Conservation (phyloP, 1,139 yeast species). For the Yamadazyma atlantica region DNA sequence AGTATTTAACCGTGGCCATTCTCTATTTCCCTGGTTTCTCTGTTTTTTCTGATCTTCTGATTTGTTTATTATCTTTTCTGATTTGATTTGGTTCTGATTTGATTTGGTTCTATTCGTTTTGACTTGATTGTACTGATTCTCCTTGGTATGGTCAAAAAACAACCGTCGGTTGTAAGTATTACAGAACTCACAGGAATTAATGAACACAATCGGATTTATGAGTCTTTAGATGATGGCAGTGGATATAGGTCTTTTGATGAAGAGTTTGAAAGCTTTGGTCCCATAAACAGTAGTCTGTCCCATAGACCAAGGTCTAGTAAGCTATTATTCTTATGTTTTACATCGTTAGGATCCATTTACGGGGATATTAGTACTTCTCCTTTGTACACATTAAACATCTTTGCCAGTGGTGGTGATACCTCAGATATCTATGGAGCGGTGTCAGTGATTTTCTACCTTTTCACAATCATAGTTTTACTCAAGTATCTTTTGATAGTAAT, state of each 20-base stretch:
- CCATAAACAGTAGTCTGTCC: background rate
- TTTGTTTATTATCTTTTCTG: background rate
- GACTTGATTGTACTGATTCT: background rate
- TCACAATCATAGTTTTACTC: conserved; percentile 51
- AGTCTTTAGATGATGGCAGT: background rate
- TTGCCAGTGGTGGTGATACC: conserved; percentile 29
- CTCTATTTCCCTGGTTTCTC: no score
- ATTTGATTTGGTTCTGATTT: background rate
- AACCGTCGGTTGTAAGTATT: conserved; percentile 1
- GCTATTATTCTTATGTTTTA: conserved; percentile 4
- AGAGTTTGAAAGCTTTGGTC: background rate
- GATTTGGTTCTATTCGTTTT: background rate
- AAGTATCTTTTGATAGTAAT: conserved; percentile 53
- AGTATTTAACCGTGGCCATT: no score
- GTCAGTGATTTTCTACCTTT: conserved; percentile 54
- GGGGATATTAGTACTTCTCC: conserved; percentile 67
- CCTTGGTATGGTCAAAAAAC: conserved; percentile 1
- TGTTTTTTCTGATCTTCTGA: background rate
- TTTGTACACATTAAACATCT: conserved; percentile 49
- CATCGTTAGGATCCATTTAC: conserved; percentile 56
- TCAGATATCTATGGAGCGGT: conserved; percentile 51
- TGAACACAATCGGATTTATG: conserved; percentile 1
- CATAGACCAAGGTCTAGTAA: background rate
- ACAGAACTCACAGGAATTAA: conserved; percentile 5
- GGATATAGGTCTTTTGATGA: no score